Evolutionary conservation across 257 asterid species (phyloP).

Genomic region (Coffea canephora): DNA sequence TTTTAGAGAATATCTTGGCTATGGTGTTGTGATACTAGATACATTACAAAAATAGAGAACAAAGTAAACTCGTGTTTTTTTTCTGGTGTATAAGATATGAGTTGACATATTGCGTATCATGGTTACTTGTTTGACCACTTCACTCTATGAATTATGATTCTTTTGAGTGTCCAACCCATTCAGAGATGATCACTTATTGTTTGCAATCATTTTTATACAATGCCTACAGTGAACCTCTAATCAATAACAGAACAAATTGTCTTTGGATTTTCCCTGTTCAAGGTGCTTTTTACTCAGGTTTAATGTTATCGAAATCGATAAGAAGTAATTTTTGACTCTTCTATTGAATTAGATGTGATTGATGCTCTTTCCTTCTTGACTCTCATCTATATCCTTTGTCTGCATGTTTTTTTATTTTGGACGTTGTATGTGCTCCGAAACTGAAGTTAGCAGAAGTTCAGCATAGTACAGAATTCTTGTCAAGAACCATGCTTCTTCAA

Average conservation of each 20-base stretch:
- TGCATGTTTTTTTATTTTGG: background rate
- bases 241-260: background rate
- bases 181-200: background rate
- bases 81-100: background rate
- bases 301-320: background rate
- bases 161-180: background rate
- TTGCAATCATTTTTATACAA: background rate
- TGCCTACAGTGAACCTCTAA: background rate
- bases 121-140: background rate
- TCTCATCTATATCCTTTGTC: background rate
- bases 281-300: background rate
- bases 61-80: too few species aligned
- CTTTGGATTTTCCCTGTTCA: background rate
- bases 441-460: slow-evolving; percentile 85
- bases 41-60: too few species aligned
- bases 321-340: background rate
- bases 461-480: slow-evolving; percentile 76
- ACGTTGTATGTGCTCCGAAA: slow-evolving; percentile 18
- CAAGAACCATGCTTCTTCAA: slow-evolving; percentile 69
- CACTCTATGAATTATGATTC: background rate
- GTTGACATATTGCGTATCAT: too few species aligned
- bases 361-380: background rate
- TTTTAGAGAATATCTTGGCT: background rate
- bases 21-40: background rate
- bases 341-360: too few species aligned